phyloP scores from a whole-genome alignment of 164 flowering plant species.

The Magnolia changhungtana region DNA sequence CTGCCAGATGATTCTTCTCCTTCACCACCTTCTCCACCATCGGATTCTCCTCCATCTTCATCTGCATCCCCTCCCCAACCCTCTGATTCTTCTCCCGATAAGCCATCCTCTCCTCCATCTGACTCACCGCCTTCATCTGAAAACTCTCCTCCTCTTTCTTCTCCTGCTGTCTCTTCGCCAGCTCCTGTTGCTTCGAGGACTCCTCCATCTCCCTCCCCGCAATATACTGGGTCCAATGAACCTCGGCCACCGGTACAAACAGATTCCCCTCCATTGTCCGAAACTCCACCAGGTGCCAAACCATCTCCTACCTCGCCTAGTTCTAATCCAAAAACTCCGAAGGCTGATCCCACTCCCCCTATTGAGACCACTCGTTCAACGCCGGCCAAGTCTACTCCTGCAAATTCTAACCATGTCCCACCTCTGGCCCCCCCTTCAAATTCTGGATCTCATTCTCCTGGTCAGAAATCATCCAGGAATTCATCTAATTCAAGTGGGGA shows the following conservation, averaged over 20 bases:
- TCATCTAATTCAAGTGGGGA: constrained; percentile 6
- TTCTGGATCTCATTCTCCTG: background rate
- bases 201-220: constrained; percentile 10
- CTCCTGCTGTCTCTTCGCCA: background rate
- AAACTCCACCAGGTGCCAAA: background rate
- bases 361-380: constrained; percentile 7
- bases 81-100: background rate
- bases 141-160: background rate
- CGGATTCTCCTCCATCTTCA: background rate
- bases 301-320: constrained; percentile 9
- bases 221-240: background rate
- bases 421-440: constrained; percentile 10
- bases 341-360: constrained; percentile 7
- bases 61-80: background rate
- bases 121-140: constrained; percentile 5
- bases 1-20: background rate
- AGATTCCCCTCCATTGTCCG: constrained; percentile 7
- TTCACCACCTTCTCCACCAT: background rate
- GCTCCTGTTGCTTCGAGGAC: constrained; percentile 1
- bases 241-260: background rate
- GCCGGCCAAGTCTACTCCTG: constrained; percentile 2
- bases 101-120: constrained; percentile 3
- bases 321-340: background rate
- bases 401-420: constrained; percentile 7
- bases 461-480: background rate